phyloP scores from a whole-genome alignment of 2,329 filamentous ascomycete species.

The Seiridium unicorne region DNA sequence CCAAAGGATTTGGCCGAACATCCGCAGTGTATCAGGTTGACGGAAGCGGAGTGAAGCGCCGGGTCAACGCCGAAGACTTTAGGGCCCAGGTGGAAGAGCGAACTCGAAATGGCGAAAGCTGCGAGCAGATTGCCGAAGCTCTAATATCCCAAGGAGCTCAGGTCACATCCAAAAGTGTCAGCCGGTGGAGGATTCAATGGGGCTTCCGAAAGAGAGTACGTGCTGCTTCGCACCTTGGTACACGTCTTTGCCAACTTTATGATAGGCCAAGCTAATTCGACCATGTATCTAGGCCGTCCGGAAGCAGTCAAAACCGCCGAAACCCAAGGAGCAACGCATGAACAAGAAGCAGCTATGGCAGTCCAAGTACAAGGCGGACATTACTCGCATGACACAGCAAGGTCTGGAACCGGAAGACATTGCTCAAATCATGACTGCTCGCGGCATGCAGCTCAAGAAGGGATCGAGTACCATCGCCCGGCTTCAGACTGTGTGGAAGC shows the following conservation, averaged over 20 bases:
- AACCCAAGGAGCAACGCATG: conserved; percentile 10
- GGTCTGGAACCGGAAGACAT: conserved; percentile 14
- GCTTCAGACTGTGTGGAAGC: conserved; percentile 15
- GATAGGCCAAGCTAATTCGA: not conserved
- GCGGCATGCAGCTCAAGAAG: conserved; percentile 17
- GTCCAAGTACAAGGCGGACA: conserved; percentile 11
- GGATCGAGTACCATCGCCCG: conserved; percentile 16
- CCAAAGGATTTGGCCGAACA: conserved; percentile 1
- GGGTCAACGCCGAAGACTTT: conserved; percentile 14
- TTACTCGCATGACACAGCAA: conserved; percentile 17
- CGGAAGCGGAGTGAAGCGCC: not conserved
- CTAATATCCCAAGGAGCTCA: conserved; percentile 14
- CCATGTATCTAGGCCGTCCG: conserved; percentile 10
- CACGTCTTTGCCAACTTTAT: not conserved
- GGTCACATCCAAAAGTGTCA: conserved; percentile 15
- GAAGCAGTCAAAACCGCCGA: conserved; percentile 14
- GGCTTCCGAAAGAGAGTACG: conserved; percentile 16
- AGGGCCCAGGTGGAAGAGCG: conserved; percentile 14
- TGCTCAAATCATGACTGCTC: conserved; percentile 11
- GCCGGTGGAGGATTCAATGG: conserved; percentile 17
- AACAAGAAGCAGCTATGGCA: not conserved
- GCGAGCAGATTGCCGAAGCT: conserved; percentile 16
- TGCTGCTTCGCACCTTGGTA: not conserved
- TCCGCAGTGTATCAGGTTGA: conserved; percentile 1
- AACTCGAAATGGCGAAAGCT: conserved; percentile 16